A percentile compares a stretch with the other conserved stretches of the same genome.
These are phyloP conservation scores for Didymella keratinophila DNA, from an alignment of 2,329 filamentous ascomycete species.

Conservation along the genomic window DNA sequence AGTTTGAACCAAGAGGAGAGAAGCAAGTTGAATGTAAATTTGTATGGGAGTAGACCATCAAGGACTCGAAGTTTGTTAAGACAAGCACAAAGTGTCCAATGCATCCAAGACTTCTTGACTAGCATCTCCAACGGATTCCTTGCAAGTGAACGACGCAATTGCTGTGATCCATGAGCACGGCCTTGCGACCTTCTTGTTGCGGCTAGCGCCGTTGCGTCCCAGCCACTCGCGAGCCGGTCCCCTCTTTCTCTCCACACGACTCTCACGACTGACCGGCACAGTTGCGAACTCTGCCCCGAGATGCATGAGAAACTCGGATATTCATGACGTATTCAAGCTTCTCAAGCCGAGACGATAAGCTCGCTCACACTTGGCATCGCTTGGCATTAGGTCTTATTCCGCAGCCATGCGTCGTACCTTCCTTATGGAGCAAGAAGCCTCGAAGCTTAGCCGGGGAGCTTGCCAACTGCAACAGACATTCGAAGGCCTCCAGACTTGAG, in stretches of 20 bases:
- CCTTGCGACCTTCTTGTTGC: neutral
- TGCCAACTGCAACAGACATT: neutral
- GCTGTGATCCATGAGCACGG: neutral
- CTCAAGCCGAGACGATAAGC: slow-evolving; percentile 20
- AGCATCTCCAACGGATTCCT: neutral
- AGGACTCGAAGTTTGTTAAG: neutral
- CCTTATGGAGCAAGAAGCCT: slow-evolving; percentile 25
- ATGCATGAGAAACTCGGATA: neutral
- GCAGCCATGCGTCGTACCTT: slow-evolving; percentile 25
- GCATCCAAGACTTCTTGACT: neutral
- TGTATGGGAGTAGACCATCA: slow-evolving; percentile 23
- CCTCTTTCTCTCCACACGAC: neutral
- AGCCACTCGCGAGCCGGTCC: neutral
- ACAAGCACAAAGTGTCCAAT: neutral
- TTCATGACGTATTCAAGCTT: slow-evolving; percentile 37
- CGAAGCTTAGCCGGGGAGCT: slow-evolving; percentile 6
- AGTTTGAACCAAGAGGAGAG: slow-evolving; percentile 14
- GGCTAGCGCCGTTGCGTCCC: slow-evolving; percentile 1
- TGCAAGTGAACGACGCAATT: slow-evolving; percentile 4
- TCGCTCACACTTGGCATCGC: slow-evolving; percentile 11
- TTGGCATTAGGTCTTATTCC: slow-evolving; percentile 15
- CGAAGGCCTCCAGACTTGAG: too few relatives aligned
- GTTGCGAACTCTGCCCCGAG: neutral
- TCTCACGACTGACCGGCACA: neutral
- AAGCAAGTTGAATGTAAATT: slow-evolving; percentile 31